Conservation (phyloP, 2,329 filamentous ascomycete genomes). For the Colletotrichum trifolii region DNA sequence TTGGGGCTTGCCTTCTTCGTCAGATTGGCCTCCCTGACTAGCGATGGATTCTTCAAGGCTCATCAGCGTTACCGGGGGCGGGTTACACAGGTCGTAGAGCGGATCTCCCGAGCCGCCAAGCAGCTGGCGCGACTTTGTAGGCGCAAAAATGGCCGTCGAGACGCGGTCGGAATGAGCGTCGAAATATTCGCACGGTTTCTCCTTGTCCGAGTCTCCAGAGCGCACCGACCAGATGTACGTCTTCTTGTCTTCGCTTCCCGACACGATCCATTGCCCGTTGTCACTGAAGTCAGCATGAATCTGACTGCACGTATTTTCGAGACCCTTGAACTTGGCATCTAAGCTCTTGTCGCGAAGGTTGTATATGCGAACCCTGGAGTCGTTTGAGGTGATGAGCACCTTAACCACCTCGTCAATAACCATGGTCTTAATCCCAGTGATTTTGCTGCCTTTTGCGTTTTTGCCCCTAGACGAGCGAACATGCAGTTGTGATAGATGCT, state of each 20-base stretch:
- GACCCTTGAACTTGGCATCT: constrained; percentile 90
- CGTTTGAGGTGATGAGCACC: constrained; percentile 91
- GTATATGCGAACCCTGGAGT: constrained; percentile 91
- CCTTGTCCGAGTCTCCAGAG: constrained; percentile 70
- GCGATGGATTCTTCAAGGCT: constrained; percentile 72
- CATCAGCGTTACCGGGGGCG: constrained; percentile 85
- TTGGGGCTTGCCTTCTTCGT: constrained; percentile 45
- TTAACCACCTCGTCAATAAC: constrained; percentile 77
- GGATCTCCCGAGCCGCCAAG: constrained; percentile 87
- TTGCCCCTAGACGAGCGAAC: constrained; percentile 93
- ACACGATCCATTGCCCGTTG: constrained; percentile 86
- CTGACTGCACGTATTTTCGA: constrained; percentile 90
- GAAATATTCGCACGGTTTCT: constrained; percentile 90
- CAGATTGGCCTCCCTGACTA: constrained; percentile 53
- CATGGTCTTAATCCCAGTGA: constrained; percentile 90
- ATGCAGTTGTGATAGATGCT: constrained; percentile 85
- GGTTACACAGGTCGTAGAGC: constrained; percentile 96
- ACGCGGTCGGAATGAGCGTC: constrained; percentile 91
- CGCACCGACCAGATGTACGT: constrained; percentile 90
- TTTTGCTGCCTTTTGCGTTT: constrained; percentile 96
- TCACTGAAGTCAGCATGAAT: constrained; percentile 91
- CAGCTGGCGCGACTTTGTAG: constrained; percentile 79
- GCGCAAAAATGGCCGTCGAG: constrained; percentile 89
- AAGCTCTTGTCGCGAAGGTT: constrained; percentile 85
- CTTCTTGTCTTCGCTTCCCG: constrained; percentile 90